A percentile compares a stretch with the other conserved stretches of the same genome.
Conservation (phyloP, 257 asterid genomes). For the Scutellaria minor region DNA sequence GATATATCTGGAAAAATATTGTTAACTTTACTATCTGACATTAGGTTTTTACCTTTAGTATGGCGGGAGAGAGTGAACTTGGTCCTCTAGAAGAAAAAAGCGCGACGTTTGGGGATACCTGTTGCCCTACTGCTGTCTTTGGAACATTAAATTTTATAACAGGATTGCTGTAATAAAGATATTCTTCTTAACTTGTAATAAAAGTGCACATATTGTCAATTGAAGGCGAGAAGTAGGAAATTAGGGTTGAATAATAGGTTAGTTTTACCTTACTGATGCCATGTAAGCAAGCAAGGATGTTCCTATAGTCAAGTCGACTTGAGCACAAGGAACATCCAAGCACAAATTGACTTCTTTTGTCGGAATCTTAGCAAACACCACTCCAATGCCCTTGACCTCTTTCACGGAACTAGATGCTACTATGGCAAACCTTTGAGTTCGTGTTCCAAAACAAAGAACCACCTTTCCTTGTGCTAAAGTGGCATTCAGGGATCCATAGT, state of each 20-base stretch:
- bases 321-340: constrained; percentile 46
- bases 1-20: background rate
- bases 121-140: constrained; percentile 44
- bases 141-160: constrained; percentile 42
- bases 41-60: constrained; percentile 39
- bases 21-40: background rate
- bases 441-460: constrained; percentile 45
- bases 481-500: constrained; percentile 39
- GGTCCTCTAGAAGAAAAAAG: constrained; percentile 54
- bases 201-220: background rate
- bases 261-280: constrained; percentile 37
- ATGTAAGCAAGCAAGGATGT: constrained; percentile 45
- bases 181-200: background rate
- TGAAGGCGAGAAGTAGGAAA: background rate
- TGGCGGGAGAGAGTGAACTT: constrained; percentile 44
- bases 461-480: constrained; percentile 44
- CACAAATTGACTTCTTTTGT: constrained; percentile 43
- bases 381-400: constrained; percentile 42
- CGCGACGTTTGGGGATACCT: constrained; percentile 43
- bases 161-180: constrained; percentile 41
- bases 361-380: constrained; percentile 37
- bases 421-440: constrained; percentile 32
- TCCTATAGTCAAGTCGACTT: constrained; percentile 45
- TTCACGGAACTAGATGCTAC: constrained; percentile 37
- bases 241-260: background rate